Base-by-base conservation (phyloP, 257 asterid species). In the Solanum bulbocastanum region DNA sequence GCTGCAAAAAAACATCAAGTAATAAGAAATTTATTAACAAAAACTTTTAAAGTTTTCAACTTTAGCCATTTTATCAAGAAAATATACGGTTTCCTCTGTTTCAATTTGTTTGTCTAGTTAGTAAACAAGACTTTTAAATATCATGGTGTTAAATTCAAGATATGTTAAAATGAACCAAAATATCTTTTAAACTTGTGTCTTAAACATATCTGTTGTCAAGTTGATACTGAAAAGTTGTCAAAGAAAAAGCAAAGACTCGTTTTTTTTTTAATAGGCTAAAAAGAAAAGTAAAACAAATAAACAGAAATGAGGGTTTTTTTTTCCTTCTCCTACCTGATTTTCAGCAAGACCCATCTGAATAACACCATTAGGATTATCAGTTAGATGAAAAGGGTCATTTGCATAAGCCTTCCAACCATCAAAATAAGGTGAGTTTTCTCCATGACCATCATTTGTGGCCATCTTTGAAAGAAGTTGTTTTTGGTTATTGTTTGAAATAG, bases 331-430 rank as follows among this genome's bases (percentile, higher is more conserved):
- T 91, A 93, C 97, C 94, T 92, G 93, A 27, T 94, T 94, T 90
- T 94, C 98, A 37, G 97, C 95, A 42, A 94, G 83, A 68, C 97
- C 97, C 97, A 94, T 92, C 79, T 94, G 97, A 87, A 94, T 93
- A 76, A 94, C 96, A 10, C 98, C 96, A 72, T 87, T 74, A 9
- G 94, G 92, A 87, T 94, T 94, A 0, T 89, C 58, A 5, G 89
- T 88, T 22, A 93, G 94, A 90, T 93, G 96, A 69, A 88, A 93
- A 56, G 98, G 96, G 42, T 94, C 90, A 27, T 56, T 90, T 52
- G 93, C 94, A 83, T 93, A 94, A 14, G 98, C 98, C 79, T 93
- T 94, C 98, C 96, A 94, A 3, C 98, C 98, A 75, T 94, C 95
- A 66, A 94, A 94, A 35, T 88, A 94, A 3, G 96, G 90, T 1